phyloP scores from a whole-genome alignment of 176 grass and related monocot species.

The Hordeum marinum region DNA sequence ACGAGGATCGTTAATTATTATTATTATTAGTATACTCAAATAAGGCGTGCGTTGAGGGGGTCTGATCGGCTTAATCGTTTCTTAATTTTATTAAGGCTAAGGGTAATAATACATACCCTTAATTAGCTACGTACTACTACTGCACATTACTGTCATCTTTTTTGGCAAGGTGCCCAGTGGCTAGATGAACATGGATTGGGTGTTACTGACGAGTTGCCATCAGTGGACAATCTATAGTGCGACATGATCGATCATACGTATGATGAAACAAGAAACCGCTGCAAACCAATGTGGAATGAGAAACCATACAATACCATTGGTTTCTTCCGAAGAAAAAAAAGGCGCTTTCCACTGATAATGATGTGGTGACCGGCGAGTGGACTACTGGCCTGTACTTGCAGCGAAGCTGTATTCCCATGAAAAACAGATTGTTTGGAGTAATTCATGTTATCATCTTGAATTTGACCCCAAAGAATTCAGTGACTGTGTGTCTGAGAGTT shows the following conservation, averaged over 20 bases:
- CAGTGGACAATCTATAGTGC: slow-evolving; percentile 3
- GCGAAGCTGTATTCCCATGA: background rate
- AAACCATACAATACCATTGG: slow-evolving; percentile 25
- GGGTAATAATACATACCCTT: background rate
- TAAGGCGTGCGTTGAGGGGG: slow-evolving; percentile 30
- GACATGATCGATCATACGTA: slow-evolving; percentile 1
- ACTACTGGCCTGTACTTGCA: background rate
- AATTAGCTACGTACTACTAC: background rate
- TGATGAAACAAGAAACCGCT: slow-evolving; percentile 19
- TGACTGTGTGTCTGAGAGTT: no score
- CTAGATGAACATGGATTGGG: slow-evolving; percentile 28
- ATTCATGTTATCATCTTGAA: background rate
- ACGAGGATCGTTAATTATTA: background rate
- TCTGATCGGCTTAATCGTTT: background rate
- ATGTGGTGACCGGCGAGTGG: slow-evolving; percentile 12
- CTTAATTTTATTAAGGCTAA: background rate
- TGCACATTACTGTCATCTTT: slow-evolving; percentile 22
- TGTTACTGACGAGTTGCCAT: slow-evolving; percentile 22
- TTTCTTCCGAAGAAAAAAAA: slow-evolving; percentile 3
- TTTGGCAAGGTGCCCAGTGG: slow-evolving; percentile 8
- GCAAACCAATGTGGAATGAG: background rate
- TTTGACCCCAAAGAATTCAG: no score
- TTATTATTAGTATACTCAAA: slow-evolving; percentile 29
- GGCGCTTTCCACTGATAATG: slow-evolving; percentile 49
- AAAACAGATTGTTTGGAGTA: background rate